These are phyloP conservation scores for Fabrea salina DNA, from an alignment of 169 alveolate genomes.

Conservation along the genomic window DNA sequence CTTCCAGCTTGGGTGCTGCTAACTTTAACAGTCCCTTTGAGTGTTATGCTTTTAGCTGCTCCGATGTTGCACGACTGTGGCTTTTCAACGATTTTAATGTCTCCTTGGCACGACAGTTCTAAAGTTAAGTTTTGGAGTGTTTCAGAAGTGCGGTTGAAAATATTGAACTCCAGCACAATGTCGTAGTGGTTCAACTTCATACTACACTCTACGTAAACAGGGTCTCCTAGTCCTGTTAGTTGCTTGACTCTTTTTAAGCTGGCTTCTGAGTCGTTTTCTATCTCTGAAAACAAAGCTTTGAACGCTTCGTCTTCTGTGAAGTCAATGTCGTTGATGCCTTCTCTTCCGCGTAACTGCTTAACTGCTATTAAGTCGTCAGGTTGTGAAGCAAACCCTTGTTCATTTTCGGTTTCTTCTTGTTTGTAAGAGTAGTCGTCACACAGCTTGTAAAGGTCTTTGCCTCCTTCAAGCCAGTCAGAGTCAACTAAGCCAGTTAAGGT, in stretches of 20 bases:
- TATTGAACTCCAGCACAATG: constrained; percentile 79
- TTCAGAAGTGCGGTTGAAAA: constrained; percentile 84
- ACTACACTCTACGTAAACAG: constrained; percentile 91
- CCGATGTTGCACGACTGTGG: constrained; percentile 80
- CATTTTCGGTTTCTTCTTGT: background rate
- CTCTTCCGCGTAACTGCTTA: constrained; percentile 28
- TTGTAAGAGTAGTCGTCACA: background rate
- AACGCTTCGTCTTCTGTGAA: constrained; percentile 2
- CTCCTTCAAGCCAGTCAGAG: background rate
- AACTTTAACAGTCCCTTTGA: constrained; percentile 77
- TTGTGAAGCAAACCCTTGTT: background rate
- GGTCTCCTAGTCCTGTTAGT: constrained; percentile 91
- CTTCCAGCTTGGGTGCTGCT: constrained; percentile 86
- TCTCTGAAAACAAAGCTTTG: background rate
- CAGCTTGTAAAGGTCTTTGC: background rate
- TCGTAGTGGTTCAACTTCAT: constrained; percentile 87
- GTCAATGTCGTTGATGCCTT: constrained; percentile 20
- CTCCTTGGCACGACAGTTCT: constrained; percentile 85
- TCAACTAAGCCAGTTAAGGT: background rate
- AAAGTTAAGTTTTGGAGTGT: constrained; percentile 90
- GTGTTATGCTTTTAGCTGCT: constrained; percentile 70
- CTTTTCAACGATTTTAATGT: constrained; percentile 75
- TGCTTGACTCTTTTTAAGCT: background rate
- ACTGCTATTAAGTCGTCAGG: constrained; percentile 20
- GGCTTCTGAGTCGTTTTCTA: background rate